Conservation (phyloP, 148 eudicot species). For the Dysphania ambrosioides region DNA sequence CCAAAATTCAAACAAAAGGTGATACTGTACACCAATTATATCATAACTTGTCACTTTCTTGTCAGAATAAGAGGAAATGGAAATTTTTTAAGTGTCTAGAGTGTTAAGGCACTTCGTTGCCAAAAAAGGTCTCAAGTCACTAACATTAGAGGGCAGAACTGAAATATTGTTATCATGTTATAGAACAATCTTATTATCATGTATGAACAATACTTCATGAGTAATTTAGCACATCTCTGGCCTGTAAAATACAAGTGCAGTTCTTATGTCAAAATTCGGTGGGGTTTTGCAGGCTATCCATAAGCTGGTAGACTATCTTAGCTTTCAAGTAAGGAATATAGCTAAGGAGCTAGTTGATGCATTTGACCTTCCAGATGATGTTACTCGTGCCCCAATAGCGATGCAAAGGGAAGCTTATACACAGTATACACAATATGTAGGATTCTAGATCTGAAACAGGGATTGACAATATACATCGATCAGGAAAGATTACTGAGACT, state of each 20-base stretch:
- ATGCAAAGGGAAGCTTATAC: conserved; percentile 83
- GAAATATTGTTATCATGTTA: background rate
- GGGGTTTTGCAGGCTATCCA: conserved; percentile 71
- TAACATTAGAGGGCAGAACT: background rate
- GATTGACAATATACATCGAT: background rate
- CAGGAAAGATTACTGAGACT: background rate
- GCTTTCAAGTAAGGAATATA: conserved; percentile 84
- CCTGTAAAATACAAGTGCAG: background rate
- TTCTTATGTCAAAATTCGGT: conserved; percentile 6
- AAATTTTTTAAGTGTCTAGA: background rate
- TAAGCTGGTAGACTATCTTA: conserved; percentile 74
- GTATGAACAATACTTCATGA: background rate
- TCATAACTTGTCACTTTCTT: background rate
- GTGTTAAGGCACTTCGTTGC: no score
- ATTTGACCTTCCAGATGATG: conserved; percentile 85
- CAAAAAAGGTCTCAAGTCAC: no score
- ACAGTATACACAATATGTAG: conserved; percentile 66
- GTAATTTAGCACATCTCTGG: background rate
- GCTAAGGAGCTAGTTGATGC: conserved; percentile 90
- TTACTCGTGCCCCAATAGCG: conserved; percentile 88
- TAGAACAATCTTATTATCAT: no score
- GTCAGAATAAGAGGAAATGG: background rate
- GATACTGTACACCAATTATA: background rate
- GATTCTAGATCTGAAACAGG: conserved; percentile 41
- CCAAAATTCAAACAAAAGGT: background rate